A percentile compares a stretch with the other conserved stretches of the same genome.
Evolutionary conservation across 1,284 basidiomycete species (phyloP).

Genomic region (Stygiomarasmius scandens): DNA sequence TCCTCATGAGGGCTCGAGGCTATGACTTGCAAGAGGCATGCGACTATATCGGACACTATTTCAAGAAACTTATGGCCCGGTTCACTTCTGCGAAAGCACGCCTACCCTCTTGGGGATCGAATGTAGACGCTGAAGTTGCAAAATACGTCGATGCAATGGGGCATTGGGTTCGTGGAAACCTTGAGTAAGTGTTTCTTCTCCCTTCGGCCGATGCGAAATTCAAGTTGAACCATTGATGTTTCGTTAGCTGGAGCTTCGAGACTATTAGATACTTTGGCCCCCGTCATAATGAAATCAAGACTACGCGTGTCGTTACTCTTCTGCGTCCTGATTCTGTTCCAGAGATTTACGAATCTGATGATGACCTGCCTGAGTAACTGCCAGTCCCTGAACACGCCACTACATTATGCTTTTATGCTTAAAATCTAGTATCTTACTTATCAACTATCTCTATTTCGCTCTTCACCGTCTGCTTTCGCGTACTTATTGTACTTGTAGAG

Average conservation of each 20-base stretch:
- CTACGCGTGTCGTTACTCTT: constrained; percentile 42
- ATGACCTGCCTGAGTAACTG: no score
- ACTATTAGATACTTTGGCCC: constrained; percentile 59
- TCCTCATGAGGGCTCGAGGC: constrained; percentile 58
- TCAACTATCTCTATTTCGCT: no score
- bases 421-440: no score
- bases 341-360: no score
- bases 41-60: constrained; percentile 57
- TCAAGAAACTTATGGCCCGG: constrained; percentile 48
- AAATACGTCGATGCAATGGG: constrained; percentile 49
- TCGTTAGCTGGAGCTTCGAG: constrained; percentile 57
- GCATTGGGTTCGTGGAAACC: constrained; percentile 49
- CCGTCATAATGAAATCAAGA: constrained; percentile 47
- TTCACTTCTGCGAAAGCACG: constrained; percentile 47
- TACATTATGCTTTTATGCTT: no score
- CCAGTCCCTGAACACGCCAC: no score
- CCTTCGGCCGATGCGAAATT: constrained; percentile 10
- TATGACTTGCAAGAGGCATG: constrained; percentile 57
- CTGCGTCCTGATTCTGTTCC: constrained; percentile 30
- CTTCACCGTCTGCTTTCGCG: no score
- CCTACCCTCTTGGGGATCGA: constrained; percentile 50
- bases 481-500: no score
- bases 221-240: no score
- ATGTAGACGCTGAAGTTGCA: constrained; percentile 49
- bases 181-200: neutral